Evolutionary conservation across 352 stramenopile species (phyloP).

Genomic region (Phytophthora citrophthora): DNA sequence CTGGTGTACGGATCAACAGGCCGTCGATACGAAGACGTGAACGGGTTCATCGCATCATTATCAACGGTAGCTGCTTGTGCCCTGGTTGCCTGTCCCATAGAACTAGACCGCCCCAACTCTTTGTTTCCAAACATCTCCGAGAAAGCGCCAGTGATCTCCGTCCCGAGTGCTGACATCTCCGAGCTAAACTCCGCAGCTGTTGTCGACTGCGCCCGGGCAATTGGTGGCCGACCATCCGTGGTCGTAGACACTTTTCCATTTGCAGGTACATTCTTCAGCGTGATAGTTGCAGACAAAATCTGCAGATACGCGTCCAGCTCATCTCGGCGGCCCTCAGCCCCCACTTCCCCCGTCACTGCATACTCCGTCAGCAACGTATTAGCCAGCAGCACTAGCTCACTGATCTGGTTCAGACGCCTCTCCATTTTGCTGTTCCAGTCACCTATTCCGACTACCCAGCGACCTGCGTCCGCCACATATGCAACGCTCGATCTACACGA

Average conservation of each 20-base stretch:
- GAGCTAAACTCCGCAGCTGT: slow-evolving; percentile 35
- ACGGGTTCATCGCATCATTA: slow-evolving; percentile 77
- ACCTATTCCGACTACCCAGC: slow-evolving; percentile 84
- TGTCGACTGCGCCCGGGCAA: slow-evolving; percentile 13
- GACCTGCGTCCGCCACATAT: slow-evolving; percentile 76
- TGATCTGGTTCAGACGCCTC: slow-evolving; percentile 80
- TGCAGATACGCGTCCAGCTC: slow-evolving; percentile 74
- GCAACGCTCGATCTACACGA: slow-evolving; percentile 61
- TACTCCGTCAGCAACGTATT: slow-evolving; percentile 82
- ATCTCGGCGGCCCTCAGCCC: slow-evolving; percentile 60
- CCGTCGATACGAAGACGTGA: slow-evolving; percentile 55
- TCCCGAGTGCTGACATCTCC: slow-evolving; percentile 35
- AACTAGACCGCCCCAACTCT: slow-evolving; percentile 11
- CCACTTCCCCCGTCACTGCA: slow-evolving; percentile 63
- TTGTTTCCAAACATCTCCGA: slow-evolving; percentile 40
- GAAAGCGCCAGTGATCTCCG: slow-evolving; percentile 35
- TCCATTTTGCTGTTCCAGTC: slow-evolving; percentile 91
- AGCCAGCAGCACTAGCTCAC: slow-evolving; percentile 78
- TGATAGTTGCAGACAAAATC: slow-evolving; percentile 64
- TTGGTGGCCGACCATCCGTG: slow-evolving; percentile 5
- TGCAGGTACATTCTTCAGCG: slow-evolving; percentile 55
- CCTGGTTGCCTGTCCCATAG: slow-evolving; percentile 9
- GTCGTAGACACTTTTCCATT: slow-evolving; percentile 13
- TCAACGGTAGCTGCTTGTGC: slow-evolving; percentile 34
- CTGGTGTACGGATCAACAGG: slow-evolving; percentile 36